These are phyloP conservation scores for Martensiomyces pterosporus DNA, from an alignment of 192 early-diverging fungal genomes.

Conservation along the genomic window DNA sequence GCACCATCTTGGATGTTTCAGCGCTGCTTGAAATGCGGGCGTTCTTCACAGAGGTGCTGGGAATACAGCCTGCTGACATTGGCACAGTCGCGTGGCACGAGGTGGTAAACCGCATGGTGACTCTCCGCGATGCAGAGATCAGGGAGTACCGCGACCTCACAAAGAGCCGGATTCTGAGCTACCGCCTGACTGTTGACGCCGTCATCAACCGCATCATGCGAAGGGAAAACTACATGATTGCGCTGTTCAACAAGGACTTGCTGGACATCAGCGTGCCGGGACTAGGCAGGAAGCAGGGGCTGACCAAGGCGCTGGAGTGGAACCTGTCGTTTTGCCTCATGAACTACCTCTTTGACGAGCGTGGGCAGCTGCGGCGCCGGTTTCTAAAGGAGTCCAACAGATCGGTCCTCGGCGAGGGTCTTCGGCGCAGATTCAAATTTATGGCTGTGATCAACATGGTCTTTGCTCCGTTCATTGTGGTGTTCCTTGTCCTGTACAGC, in stretches of 20 bases:
- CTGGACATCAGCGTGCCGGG: conserved; percentile 74
- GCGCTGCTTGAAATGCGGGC: conserved; percentile 74
- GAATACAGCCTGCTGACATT: conserved; percentile 74
- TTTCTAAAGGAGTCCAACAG: conserved; percentile 75
- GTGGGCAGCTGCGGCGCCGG: conserved; percentile 73
- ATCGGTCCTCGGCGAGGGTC: conserved; percentile 58
- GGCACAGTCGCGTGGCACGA: conserved; percentile 84
- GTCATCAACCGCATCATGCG: conserved; percentile 96
- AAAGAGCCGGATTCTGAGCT: conserved; percentile 43
- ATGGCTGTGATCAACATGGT: conserved; percentile 85
- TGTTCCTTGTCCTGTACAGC: conserved; percentile 74
- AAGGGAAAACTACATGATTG: conserved; percentile 95
- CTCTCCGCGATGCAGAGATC: conserved; percentile 64
- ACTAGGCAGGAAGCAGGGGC: conserved; percentile 53
- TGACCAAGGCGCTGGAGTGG: conserved; percentile 91
- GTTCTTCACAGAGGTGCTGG: conserved; percentile 77
- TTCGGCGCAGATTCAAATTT: conserved; percentile 75
- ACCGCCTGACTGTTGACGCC: conserved; percentile 62
- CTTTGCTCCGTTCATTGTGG: conserved; percentile 83
- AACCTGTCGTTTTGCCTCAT: conserved; percentile 83
- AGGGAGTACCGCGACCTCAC: conserved; percentile 47
- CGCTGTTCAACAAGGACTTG: conserved; percentile 89
- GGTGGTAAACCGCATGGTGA: conserved; percentile 70
- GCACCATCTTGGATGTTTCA: conserved; percentile 66
- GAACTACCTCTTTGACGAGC: conserved; percentile 84